phyloP scores from a whole-genome alignment of 2,329 filamentous ascomycete species.

The Scleromitrula shiraiana region DNA sequence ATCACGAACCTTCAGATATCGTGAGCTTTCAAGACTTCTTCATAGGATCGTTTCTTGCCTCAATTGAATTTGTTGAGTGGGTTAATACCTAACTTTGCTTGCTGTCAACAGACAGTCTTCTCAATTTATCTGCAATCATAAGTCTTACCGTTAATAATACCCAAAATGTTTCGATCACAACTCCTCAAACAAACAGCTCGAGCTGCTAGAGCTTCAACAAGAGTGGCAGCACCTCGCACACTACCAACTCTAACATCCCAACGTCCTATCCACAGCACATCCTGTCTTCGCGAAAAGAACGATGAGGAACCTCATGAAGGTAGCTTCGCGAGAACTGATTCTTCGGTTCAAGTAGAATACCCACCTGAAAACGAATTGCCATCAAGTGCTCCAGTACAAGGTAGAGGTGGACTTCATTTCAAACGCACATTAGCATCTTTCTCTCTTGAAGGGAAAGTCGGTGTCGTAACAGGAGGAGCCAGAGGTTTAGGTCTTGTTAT shows the following conservation, averaged over 20 bases:
- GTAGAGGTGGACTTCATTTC: conserved; percentile 71
- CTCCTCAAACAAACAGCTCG: conserved; percentile 24
- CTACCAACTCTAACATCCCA: conserved; percentile 11
- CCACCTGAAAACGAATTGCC: conserved; percentile 68
- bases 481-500: conserved; percentile 86
- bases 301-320: conserved; percentile 22
- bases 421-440: conserved; percentile 81
- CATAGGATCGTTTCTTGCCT: background rate
- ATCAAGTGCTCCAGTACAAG: conserved; percentile 60
- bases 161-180: conserved; percentile 26
- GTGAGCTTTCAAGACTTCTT: background rate
- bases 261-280: conserved; percentile 20
- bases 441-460: conserved; percentile 76
- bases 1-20: background rate
- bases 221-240: conserved; percentile 13
- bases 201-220: conserved; percentile 17
- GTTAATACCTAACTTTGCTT: too few relatives aligned
- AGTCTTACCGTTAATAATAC: background rate
- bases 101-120: background rate
- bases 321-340: conserved; percentile 67
- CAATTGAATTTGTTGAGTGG: background rate
- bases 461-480: conserved; percentile 83
- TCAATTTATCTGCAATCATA: background rate
- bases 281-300: conserved; percentile 19
- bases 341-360: conserved; percentile 70